A percentile compares a stretch with the other conserved stretches of the same genome.
These are phyloP conservation scores for Jatropha podagrica DNA, from an alignment of 441 rosid genomes.

Conservation along the genomic window DNA sequence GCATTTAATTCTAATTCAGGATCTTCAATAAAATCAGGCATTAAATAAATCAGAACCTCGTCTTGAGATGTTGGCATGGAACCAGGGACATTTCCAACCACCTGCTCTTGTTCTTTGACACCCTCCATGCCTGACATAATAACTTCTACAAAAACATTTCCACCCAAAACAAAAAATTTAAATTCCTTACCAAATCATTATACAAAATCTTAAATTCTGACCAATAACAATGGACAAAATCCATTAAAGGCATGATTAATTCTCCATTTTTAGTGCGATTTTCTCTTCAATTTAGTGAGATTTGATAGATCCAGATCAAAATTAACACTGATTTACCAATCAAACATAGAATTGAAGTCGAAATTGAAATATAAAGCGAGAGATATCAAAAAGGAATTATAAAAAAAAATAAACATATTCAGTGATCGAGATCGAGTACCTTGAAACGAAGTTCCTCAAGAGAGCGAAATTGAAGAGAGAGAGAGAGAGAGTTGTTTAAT, in stretches of 20 bases:
- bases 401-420: not conserved
- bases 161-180: conserved; percentile 2
- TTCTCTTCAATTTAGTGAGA: not conserved
- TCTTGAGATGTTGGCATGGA: conserved; percentile 58
- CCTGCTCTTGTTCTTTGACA: conserved; percentile 48
- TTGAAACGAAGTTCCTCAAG: not conserved
- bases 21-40: conserved; percentile 2
- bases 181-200: not conserved
- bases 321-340: not conserved
- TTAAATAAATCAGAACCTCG: conserved; percentile 49
- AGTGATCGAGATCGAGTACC: not conserved
- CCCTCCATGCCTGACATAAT: conserved; percentile 59
- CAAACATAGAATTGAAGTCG: not conserved
- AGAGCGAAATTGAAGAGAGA: conserved; percentile 8
- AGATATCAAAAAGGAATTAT: not conserved
- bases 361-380: not conserved
- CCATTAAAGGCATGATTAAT: not conserved
- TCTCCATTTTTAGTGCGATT: not conserved
- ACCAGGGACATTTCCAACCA: conserved; percentile 42
- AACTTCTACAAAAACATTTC: conserved; percentile 3
- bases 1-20: not conserved
- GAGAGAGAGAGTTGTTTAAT: not conserved
- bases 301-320: conserved; percentile 14
- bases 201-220: not conserved
- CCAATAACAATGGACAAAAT: not conserved